These are phyloP conservation scores for Zygosaccharomyces bailii DNA, from an alignment of 805 yeast species.

Conservation along the genomic window DNA sequence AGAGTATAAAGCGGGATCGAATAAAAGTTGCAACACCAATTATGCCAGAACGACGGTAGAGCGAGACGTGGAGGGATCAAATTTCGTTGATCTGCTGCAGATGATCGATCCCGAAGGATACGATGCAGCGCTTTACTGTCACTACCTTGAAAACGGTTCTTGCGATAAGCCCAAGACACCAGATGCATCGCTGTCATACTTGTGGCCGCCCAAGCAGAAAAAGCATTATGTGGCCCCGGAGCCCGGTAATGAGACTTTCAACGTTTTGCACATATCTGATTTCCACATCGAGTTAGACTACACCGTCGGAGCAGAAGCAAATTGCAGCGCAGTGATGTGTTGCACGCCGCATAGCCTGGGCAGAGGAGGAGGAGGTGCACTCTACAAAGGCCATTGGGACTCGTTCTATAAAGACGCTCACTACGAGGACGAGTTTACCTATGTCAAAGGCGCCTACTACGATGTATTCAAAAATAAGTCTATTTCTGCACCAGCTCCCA, in stretches of 20 bases:
- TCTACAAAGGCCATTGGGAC: slow-evolving; percentile 20
- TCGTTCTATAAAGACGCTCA: slow-evolving; percentile 33
- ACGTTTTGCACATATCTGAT: slow-evolving; percentile 64
- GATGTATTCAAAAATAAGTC: slow-evolving; percentile 27
- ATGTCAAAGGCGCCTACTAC: slow-evolving; percentile 31
- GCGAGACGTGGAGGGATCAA: slow-evolving; percentile 40
- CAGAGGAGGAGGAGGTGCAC: slow-evolving; percentile 28
- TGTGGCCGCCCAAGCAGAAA: slow-evolving; percentile 46
- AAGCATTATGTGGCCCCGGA: slow-evolving; percentile 45
- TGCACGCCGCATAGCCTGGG: slow-evolving; percentile 53
- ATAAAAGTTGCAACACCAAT: slow-evolving; percentile 31
- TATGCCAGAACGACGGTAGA: slow-evolving; percentile 41
- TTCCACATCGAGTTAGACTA: slow-evolving; percentile 60
- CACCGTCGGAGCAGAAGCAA: slow-evolving; percentile 53
- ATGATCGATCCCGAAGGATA: slow-evolving; percentile 49
- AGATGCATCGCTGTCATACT: slow-evolving; percentile 41
- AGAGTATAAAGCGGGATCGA: slow-evolving; percentile 30
- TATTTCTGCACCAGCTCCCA: slow-evolving; percentile 51
- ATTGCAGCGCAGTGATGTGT: slow-evolving; percentile 55
- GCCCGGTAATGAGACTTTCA: slow-evolving; percentile 45
- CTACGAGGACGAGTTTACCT: slow-evolving; percentile 29
- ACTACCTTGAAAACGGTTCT: slow-evolving; percentile 44
- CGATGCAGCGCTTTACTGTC: slow-evolving; percentile 63
- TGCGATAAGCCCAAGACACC: slow-evolving; percentile 57
- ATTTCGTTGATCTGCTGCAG: slow-evolving; percentile 49